Conservation (phyloP, 1,284 basidiomycete species). For the Apiotrichum akiyoshidainum region DNA sequence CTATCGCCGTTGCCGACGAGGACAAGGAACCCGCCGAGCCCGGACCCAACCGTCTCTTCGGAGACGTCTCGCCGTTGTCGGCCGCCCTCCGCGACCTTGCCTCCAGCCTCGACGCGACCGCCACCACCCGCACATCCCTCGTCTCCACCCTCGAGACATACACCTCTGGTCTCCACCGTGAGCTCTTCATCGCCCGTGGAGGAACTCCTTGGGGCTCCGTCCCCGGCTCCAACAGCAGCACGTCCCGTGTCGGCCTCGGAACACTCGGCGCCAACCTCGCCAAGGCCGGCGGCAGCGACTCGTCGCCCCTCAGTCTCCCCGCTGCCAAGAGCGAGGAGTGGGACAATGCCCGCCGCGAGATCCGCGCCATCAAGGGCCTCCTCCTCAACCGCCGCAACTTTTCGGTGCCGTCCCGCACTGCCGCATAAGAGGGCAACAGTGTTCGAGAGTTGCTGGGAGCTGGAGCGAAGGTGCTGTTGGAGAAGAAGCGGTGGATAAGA, state of each 20-base stretch:
- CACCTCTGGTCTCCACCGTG: slow-evolving; percentile 43
- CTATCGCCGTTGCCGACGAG: background rate
- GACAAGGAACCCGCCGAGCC: slow-evolving; percentile 8
- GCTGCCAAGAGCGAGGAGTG: slow-evolving; percentile 37
- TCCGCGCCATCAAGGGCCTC: slow-evolving; percentile 49
- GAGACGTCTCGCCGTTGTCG: slow-evolving; percentile 19
- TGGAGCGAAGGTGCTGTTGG: too few relatives aligned
- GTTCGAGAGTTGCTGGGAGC: background rate
- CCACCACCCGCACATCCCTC: slow-evolving; percentile 47
- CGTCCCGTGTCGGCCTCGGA: slow-evolving; percentile 30
- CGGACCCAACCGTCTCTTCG: slow-evolving; percentile 6
- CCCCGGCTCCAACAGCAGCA: slow-evolving; percentile 5
- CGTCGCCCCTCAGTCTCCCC: slow-evolving; percentile 14
- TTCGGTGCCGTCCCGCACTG: slow-evolving; percentile 8
- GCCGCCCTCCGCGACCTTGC: slow-evolving; percentile 28
- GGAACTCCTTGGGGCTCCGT: slow-evolving; percentile 5
- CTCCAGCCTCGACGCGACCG: slow-evolving; percentile 35
- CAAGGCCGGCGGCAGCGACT: slow-evolving; percentile 22
- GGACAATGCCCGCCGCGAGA: slow-evolving; percentile 47
- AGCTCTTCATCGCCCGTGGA: slow-evolving; percentile 28
- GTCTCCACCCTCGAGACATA: slow-evolving; percentile 45
- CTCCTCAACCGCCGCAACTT: slow-evolving; percentile 46
- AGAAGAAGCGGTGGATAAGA: too few relatives aligned
- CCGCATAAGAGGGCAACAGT: background rate
- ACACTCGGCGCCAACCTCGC: slow-evolving; percentile 34